Conservation (phyloP, 352 stramenopile species). For the Phytophthora fragariae region DNA sequence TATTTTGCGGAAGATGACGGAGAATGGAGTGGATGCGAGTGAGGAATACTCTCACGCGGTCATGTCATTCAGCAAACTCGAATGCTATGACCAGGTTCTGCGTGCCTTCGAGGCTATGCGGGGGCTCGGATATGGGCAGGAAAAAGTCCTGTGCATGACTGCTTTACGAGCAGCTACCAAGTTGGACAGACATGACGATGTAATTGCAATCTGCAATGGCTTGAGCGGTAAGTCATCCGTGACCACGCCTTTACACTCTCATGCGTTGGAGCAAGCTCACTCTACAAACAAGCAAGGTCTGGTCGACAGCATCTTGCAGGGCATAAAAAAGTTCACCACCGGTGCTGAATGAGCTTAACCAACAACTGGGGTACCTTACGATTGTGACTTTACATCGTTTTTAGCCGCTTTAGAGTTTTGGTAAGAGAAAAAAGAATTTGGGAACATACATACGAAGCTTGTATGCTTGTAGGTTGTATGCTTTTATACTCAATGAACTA, state of each 20-base stretch:
- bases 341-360: constrained; percentile 26
- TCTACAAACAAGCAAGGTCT: background rate
- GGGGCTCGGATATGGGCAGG: background rate
- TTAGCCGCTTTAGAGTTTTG: no score
- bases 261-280: background rate
- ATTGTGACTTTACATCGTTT: no score
- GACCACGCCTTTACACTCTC: background rate
- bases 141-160: background rate
- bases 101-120: background rate
- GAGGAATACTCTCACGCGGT: background rate
- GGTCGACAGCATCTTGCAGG: background rate
- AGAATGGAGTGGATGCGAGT: background rate
- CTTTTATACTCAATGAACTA: no score
- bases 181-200: background rate
- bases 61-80: background rate
- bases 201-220: background rate
- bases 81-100: background rate
- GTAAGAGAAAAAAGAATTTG: no score
- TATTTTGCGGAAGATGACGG: background rate
- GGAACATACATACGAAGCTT: no score
- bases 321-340: background rate
- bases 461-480: no score
- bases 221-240: no score
- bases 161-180: background rate
- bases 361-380: no score